These are phyloP conservation scores for Crepidotus variabilis DNA, from an alignment of 768 basidiomycete species.

Conservation along the genomic window DNA sequence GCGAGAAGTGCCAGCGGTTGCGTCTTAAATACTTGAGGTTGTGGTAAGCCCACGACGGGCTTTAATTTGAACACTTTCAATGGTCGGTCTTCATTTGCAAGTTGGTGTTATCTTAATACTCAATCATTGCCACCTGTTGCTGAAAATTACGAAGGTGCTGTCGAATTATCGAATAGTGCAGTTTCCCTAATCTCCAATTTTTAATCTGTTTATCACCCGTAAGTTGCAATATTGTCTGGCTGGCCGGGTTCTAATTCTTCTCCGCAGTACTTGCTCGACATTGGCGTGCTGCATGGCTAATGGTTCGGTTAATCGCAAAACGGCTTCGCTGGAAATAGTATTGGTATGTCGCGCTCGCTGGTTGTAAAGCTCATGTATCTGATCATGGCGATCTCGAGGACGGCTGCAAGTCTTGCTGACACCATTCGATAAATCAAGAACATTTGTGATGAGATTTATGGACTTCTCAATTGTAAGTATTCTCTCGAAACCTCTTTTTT, in stretches of 20 bases:
- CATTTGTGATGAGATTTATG: conserved; percentile 70
- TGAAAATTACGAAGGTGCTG: conserved; percentile 89
- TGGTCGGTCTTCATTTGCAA: conserved; percentile 39
- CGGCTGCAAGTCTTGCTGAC: conserved; percentile 81
- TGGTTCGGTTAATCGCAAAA: conserved; percentile 62
- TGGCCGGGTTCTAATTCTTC: conserved; percentile 4
- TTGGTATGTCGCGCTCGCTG: conserved; percentile 52
- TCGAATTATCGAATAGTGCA: conserved; percentile 85
- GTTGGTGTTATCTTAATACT: not conserved
- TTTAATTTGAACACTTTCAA: conserved; percentile 97
- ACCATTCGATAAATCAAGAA: conserved; percentile 94
- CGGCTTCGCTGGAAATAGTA: conserved; percentile 93
- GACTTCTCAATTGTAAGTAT: conserved; percentile 76
- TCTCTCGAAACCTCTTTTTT: no score
- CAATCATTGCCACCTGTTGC: conserved; percentile 36
- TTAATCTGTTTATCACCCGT: conserved; percentile 93
- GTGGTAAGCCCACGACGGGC: conserved; percentile 83
- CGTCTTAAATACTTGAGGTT: conserved; percentile 85
- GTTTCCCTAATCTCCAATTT: conserved; percentile 92
- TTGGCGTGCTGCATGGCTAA: not conserved
- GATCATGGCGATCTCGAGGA: conserved; percentile 40
- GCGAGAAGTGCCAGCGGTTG: conserved; percentile 89
- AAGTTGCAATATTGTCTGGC: conserved; percentile 21
- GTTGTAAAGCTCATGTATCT: no score
- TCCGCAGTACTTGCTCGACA: conserved; percentile 31